Evolutionary conservation across 31 red algal species (phyloP).

Genomic region (Endocladia muricata): DNA sequence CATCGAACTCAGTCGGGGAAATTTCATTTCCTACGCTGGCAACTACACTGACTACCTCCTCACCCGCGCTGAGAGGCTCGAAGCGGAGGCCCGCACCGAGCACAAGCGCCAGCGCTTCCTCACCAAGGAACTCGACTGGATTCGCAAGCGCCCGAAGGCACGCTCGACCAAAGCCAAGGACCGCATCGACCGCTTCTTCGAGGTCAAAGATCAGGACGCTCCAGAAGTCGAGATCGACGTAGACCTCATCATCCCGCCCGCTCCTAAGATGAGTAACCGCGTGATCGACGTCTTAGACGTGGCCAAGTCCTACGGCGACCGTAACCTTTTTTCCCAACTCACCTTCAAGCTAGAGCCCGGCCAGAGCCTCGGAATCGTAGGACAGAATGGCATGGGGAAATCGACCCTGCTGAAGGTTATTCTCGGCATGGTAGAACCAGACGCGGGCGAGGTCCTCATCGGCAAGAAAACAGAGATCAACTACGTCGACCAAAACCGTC

Average conservation of each 20-base stretch:
- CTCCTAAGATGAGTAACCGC: slow-evolving; percentile 12
- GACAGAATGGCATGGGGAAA: slow-evolving; percentile 62
- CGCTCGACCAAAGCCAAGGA: slow-evolving; percentile 43
- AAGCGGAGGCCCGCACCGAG: slow-evolving; percentile 26
- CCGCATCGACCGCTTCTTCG: slow-evolving; percentile 44
- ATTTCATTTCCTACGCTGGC: slow-evolving; percentile 34
- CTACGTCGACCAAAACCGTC: slow-evolving; percentile 57
- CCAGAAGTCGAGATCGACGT: not conserved
- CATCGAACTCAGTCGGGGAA: slow-evolving; percentile 55
- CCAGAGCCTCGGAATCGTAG: slow-evolving; percentile 56
- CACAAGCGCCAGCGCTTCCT: not conserved
- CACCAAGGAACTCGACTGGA: slow-evolving; percentile 50
- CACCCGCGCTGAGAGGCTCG: slow-evolving; percentile 23
- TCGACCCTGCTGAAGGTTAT: slow-evolving; percentile 59
- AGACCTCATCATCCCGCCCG: slow-evolving; percentile 42
- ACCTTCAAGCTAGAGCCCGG: slow-evolving; percentile 27
- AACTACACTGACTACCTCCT: slow-evolving; percentile 55
- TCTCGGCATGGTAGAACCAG: slow-evolving; percentile 33
- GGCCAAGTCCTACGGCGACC: slow-evolving; percentile 31
- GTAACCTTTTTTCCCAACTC: slow-evolving; percentile 24
- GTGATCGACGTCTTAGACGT: slow-evolving; percentile 37
- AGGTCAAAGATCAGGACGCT: slow-evolving; percentile 18
- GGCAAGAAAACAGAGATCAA: slow-evolving; percentile 35
- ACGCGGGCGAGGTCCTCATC: slow-evolving; percentile 11
- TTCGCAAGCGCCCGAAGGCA: slow-evolving; percentile 17